A percentile compares a stretch with the other conserved stretches of the same genome.
Evolutionary conservation across 768 basidiomycete species (phyloP).

Genomic region (Lactarius akahatsu): DNA sequence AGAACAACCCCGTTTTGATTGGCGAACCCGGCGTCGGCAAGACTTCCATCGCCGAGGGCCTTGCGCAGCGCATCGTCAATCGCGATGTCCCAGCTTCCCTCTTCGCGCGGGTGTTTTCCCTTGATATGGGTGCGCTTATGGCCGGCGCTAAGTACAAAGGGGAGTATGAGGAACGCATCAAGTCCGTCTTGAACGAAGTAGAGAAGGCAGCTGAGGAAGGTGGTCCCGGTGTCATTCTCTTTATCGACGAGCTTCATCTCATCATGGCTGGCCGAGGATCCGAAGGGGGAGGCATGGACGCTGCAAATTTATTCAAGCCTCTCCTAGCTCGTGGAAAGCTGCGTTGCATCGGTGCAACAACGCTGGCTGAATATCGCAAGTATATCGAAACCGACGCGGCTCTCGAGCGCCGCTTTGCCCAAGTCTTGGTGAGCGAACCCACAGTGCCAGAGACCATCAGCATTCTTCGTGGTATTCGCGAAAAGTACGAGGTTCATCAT

Average conservation of each 20-base stretch:
- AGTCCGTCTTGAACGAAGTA: conserved; percentile 87
- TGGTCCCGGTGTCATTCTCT: conserved; percentile 74
- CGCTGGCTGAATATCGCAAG: conserved; percentile 87
- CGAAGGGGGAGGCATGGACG: conserved; percentile 91
- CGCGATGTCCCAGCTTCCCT: conserved; percentile 82
- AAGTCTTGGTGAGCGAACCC: conserved; percentile 92
- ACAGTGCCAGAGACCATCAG: conserved; percentile 85
- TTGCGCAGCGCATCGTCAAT: conserved; percentile 93
- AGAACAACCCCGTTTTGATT: conserved; percentile 96
- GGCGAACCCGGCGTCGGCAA: conserved; percentile 96
- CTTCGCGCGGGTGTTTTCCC: conserved; percentile 72
- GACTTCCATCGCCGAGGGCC: conserved; percentile 91
- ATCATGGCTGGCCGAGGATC: conserved; percentile 87
- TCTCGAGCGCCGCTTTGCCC: conserved; percentile 88
- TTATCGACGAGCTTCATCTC: conserved; percentile 93
- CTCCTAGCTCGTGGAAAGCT: conserved; percentile 82
- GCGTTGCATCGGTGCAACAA: conserved; percentile 85
- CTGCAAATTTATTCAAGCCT: conserved; percentile 90
- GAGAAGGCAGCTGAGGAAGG: conserved; percentile 83
- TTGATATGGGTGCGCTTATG: conserved; percentile 96
- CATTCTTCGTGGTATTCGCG: conserved; percentile 90
- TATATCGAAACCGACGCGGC: conserved; percentile 93
- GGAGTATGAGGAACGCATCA: conserved; percentile 96
- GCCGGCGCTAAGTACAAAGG: conserved; percentile 92
- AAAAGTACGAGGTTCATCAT: conserved; percentile 87